phyloP scores from a whole-genome alignment of 1,139 yeast genomes.

The Taiozyma sp. region DNA sequence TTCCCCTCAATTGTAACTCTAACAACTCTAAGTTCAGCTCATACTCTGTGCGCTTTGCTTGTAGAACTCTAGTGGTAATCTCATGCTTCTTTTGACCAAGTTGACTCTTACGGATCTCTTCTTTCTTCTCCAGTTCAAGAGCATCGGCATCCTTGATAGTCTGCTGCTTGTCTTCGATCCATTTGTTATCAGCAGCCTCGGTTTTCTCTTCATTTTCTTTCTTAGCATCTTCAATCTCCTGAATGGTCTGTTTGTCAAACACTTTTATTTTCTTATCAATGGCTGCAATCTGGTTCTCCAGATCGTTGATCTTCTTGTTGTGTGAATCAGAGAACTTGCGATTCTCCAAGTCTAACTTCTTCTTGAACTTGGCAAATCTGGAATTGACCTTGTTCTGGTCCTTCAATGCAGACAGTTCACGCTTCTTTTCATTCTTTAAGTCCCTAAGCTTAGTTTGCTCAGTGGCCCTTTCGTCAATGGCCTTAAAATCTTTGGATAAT shows the following conservation, averaged over 20 bases:
- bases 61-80: constrained; percentile 20
- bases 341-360: constrained; percentile 21
- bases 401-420: constrained; percentile 19
- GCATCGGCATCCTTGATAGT: constrained; percentile 13
- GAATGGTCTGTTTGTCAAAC: constrained; percentile 23
- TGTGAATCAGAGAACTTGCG: constrained; percentile 17
- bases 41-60: constrained; percentile 23
- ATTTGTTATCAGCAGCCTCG: constrained; percentile 19
- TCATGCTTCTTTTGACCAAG: constrained; percentile 19
- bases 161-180: constrained; percentile 16
- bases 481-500: constrained; percentile 15
- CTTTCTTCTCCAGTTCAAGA: constrained; percentile 11
- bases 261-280: constrained; percentile 20
- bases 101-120: constrained; percentile 17
- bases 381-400: constrained; percentile 22
- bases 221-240: constrained; percentile 21
- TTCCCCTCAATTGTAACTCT: constrained; percentile 20
- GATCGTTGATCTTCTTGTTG: constrained; percentile 28
- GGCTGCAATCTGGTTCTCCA: constrained; percentile 22
- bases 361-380: constrained; percentile 22
- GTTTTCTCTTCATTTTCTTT: constrained; percentile 13
- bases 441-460: constrained; percentile 19
- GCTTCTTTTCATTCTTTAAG: constrained; percentile 19
- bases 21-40: constrained; percentile 19
- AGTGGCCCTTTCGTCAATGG: constrained; percentile 19